A percentile compares a stretch with the other conserved stretches of the same genome.
Conservation (phyloP, 2,329 filamentous ascomycete genomes). For the Colletotrichum paranaense region DNA sequence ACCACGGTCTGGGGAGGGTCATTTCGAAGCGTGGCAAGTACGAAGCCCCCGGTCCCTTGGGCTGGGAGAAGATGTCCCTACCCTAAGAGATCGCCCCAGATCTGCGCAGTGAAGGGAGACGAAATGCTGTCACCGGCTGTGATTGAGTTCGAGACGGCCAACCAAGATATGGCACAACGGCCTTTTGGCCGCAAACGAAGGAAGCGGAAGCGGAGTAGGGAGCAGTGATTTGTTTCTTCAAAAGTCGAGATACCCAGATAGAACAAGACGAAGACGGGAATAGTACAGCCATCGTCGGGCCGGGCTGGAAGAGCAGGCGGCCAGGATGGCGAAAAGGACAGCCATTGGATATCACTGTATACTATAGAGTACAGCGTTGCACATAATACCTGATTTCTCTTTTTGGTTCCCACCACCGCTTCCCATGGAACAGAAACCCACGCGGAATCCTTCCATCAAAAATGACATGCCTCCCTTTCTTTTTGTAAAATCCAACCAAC, state of each 20-base stretch:
- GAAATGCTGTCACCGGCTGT: too few species aligned
- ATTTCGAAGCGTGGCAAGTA: conserved; percentile 81
- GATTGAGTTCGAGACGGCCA: too few species aligned
- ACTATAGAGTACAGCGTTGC: conserved; percentile 27
- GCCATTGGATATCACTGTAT: conserved; percentile 30
- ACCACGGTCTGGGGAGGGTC: conserved; percentile 84
- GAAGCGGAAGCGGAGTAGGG: neutral
- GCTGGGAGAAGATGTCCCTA: conserved; percentile 56
- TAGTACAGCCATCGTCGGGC: conserved; percentile 9
- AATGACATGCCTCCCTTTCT: conserved; percentile 12
- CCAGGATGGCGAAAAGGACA: conserved; percentile 6
- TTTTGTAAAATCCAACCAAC: neutral
- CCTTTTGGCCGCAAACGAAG: neutral
- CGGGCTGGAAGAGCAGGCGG: neutral
- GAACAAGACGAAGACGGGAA: conserved; percentile 27
- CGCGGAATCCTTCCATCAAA: neutral
- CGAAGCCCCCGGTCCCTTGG: conserved; percentile 68
- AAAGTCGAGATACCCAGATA: conserved; percentile 36
- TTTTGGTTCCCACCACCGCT: neutral
- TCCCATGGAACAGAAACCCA: neutral
- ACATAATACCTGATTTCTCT: conserved; percentile 18
- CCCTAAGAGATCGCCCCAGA: neutral
- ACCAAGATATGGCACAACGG: neutral
- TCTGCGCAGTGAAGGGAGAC: neutral
- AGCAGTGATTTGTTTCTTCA: conserved; percentile 13